Evolutionary conservation across 139 green algal species (phyloP), one percentile per base, ranked within the genome.

Genomic region (Chlorella sp.): DNA sequence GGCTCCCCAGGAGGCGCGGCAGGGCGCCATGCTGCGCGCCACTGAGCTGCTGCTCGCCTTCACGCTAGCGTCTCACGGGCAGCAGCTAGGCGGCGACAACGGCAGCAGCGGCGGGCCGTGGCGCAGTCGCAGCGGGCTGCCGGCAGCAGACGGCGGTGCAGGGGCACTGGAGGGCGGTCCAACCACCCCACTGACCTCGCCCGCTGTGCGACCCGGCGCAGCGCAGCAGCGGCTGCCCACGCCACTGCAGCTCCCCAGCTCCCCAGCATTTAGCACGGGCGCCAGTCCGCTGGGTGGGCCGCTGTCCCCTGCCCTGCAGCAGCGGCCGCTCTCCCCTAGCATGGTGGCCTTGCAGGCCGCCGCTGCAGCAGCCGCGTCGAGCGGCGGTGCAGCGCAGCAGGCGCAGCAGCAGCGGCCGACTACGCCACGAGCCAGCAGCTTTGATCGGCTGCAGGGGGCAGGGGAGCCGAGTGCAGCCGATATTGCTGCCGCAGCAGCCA

Each of bases 21-120:
- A 89, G 62, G 30, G 30, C 18, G 85, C 75, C 47, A 84, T 88
- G 85, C 82, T 86, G 57, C 72, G 57, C 1, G 82, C 72, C 41
- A 36, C 80, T 2, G 39, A 80, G 73, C 74, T 88, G 26, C 83
- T 83, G 60, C 74, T 88, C 18, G 34, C 73, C 44, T 83, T 86
- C 84, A 81, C 72, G 4, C 44, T 86, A 5, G 32, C 56, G 7
- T 16, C 62, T 23, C 60, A 44, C 72, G 18, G 32, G 21, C 51
- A 47, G 28, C 60, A 38, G 34, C 34, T 9, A 38, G 82, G 65
- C 55, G 44, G 80, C 71, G 17, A 25, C 34, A 18, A n/a, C n/a
- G n/a, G 74, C 55, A 38, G 65, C 60, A 21, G 65, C 47, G 16
- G 55, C 67, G 44, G 75, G 28, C 12, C 44, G 51, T 9, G 51